A percentile compares a stretch with the other conserved stretches of the same genome.
Conservation (phyloP, 2,329 filamentous ascomycete genomes). For the Leptographium flavum region DNA sequence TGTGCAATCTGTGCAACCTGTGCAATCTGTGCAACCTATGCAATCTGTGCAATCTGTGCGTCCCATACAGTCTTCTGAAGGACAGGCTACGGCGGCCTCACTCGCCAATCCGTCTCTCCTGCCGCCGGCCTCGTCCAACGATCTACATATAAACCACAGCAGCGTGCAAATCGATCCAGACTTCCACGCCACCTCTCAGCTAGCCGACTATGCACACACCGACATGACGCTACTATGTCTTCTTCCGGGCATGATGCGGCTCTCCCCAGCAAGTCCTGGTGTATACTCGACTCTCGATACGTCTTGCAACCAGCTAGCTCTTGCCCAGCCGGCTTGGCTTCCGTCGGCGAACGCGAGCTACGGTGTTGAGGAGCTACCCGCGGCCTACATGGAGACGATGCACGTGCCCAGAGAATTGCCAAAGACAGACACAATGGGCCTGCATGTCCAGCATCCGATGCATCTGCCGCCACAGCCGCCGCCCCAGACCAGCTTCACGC, state of each 20-base stretch:
- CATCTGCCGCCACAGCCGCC: background rate
- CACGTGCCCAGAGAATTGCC: no score
- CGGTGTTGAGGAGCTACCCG: background rate
- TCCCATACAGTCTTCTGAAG: background rate
- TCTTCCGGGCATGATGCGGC: conserved; percentile 28
- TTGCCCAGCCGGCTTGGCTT: background rate
- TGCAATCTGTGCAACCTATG: background rate
- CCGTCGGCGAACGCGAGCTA: background rate
- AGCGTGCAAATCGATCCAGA: background rate
- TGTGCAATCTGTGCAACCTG: background rate
- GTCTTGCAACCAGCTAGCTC: background rate
- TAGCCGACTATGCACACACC: conserved; percentile 27
- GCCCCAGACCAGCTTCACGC: conserved; percentile 14
- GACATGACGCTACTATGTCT: conserved; percentile 30
- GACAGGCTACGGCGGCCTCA: background rate
- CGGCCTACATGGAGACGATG: background rate
- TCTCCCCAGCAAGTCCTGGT: background rate
- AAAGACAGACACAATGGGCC: no score
- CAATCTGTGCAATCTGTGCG: background rate
- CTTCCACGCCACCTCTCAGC: conserved; percentile 28
- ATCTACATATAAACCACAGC: conserved; percentile 37
- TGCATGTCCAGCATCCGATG: background rate
- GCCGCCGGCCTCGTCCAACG: background rate
- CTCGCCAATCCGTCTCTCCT: background rate
- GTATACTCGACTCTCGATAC: background rate